A percentile compares a stretch with the other conserved stretches of the same genome.
phyloP scores from a whole-genome alignment of 805 yeast species.

The Candida chilensis region DNA sequence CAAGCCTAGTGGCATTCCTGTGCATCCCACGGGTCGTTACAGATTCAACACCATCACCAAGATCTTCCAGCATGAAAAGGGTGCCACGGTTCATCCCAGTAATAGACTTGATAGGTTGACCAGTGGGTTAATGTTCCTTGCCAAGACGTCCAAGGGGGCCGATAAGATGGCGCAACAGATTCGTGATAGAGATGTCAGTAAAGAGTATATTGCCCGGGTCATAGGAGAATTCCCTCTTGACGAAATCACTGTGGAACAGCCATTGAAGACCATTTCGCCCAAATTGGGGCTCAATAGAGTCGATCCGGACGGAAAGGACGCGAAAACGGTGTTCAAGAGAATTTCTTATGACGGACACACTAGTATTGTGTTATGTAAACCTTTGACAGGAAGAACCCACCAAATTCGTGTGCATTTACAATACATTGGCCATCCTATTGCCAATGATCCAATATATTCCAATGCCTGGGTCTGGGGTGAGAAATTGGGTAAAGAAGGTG shows the following conservation, averaged over 20 bases:
- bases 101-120: constrained; percentile 87
- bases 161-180: constrained; percentile 65
- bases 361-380: constrained; percentile 74
- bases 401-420: constrained; percentile 93
- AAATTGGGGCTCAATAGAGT: constrained; percentile 58
- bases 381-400: constrained; percentile 90
- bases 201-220: constrained; percentile 84
- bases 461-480: constrained; percentile 1
- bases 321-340: constrained; percentile 62
- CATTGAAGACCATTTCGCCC: constrained; percentile 66
- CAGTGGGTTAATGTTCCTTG: constrained; percentile 88
- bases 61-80: constrained; percentile 63
- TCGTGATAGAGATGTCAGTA: constrained; percentile 63
- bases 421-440: constrained; percentile 81
- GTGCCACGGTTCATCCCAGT: constrained; percentile 59
- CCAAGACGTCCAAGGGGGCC: constrained; percentile 73
- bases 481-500: constrained; percentile 11
- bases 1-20: constrained; percentile 93
- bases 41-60: constrained; percentile 70
- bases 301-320: constrained; percentile 51
- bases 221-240: constrained; percentile 72
- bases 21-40: constrained; percentile 89
- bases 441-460: constrained; percentile 51
- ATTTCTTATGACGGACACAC: constrained; percentile 60
- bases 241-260: constrained; percentile 51